Percentiles rank a stretch among this genome's conserved stretches.
phyloP scores from a whole-genome alignment of 352 stramenopile genomes.

The Phytophthora pseudosyringae region DNA sequence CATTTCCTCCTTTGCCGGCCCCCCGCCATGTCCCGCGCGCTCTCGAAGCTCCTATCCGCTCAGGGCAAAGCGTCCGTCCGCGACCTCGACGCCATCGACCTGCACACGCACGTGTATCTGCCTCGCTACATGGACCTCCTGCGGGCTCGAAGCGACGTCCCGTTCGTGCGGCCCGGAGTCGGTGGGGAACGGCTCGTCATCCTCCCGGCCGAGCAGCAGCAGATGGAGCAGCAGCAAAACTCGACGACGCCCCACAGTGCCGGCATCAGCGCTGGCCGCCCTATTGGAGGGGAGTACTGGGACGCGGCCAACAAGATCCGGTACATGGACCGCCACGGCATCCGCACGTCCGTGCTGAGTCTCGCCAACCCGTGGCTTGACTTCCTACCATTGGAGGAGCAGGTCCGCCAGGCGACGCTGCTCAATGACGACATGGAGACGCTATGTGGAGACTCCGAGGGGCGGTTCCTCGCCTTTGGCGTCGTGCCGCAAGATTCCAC shows the following conservation, averaged over 20 bases:
- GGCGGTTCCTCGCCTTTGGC: conserved; percentile 58
- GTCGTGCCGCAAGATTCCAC: conserved; percentile 49
- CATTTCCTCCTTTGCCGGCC: background rate
- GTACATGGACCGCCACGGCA: conserved; percentile 78
- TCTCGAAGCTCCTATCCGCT: conserved; percentile 36
- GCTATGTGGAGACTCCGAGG: conserved; percentile 48
- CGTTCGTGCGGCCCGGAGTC: conserved; percentile 44
- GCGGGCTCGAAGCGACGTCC: conserved; percentile 48
- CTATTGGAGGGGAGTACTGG: conserved; percentile 71
- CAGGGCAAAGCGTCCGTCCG: conserved; percentile 47
- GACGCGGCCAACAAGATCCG: conserved; percentile 54
- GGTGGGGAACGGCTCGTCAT: conserved; percentile 61
- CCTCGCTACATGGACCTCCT: conserved; percentile 73
- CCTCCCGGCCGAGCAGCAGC: conserved; percentile 57
- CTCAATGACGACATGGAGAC: conserved; percentile 68
- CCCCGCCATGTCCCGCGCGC: conserved; percentile 30
- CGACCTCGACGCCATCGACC: conserved; percentile 52
- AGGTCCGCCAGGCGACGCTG: conserved; percentile 44
- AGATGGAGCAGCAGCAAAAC: conserved; percentile 33
- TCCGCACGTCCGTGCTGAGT: conserved; percentile 57
- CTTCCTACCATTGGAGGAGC: conserved; percentile 58
- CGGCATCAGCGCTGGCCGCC: conserved; percentile 51
- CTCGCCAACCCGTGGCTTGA: conserved; percentile 79
- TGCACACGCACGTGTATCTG: conserved; percentile 75
- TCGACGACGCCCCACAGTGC: conserved; percentile 16